Evolutionary conservation across 75 land plant species (phyloP), one percentile per base, ranked within the genome.

Genomic region (Picea sitchensis): DNA sequence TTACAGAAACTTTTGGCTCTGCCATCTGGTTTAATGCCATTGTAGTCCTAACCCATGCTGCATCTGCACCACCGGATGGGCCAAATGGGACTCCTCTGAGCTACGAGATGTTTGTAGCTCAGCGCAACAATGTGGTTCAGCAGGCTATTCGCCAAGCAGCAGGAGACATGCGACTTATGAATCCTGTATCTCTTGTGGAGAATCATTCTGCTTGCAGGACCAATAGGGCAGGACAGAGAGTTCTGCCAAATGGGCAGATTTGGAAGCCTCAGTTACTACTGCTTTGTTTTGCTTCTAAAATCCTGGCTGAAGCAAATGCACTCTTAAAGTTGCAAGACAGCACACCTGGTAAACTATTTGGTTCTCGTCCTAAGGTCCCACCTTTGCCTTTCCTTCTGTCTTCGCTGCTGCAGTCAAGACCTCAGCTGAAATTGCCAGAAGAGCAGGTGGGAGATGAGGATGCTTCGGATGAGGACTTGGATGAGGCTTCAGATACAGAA

Each of bases 11-110:
- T 20, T 88, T 96, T 69, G 99, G 98, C 14, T 69, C 96, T 21
- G 88, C 92, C 2, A 90, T 96, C 32, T 96, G 99, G 99, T 86
- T 84, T 83, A 96, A 89, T 85, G 93, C 96, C 3, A 93, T 96
- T 34, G 92, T 96, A 44, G 94, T 91, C 21, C 81, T 95, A 11
- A 96, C 99, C 8, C 99, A 96, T 86, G 99, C 89, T 71, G 86
- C 92, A 61, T 92, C 95, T 60, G 95, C 99, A 12, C 99, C 98
- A 32, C 98, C 99, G 2, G 99, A 96, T 83, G 99, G 99, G 11
- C 91, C 99, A 17, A 86, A 91, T 80, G 99, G 99, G 56, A n/a
- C 90, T 18, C 92, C 99, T 31, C 75, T 96, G 71, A 90, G 91
- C 75, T 96, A 96, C 76, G 98, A 96, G 61, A 88, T 85, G 73